Base-by-base conservation (phyloP, 2,329 filamentous ascomycete species). In the Stagonosporopsis vannaccii region DNA sequence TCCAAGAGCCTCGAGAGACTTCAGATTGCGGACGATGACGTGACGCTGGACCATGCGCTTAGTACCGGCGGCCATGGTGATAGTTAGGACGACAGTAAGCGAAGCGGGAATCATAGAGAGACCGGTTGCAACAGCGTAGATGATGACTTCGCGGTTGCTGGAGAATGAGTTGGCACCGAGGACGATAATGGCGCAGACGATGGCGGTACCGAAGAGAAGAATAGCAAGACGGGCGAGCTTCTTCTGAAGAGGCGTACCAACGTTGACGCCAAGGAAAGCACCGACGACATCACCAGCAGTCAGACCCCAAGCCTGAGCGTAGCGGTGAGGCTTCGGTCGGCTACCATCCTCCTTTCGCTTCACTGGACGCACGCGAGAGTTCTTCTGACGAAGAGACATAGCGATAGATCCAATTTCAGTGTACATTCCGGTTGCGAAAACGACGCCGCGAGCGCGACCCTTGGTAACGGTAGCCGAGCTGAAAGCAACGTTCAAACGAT, bases 341-440 rank as follows among this genome's bases (percentile, higher is more conserved):
- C 62, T 65, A 12, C 72, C 72, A 30, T 70, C 61, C 12, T 59
- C 55, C 53, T 72, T 77, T 35, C 77, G 75, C 71, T 80, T 80
- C 42, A 79, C 77, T 3, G 68, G 72, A 40, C 78, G 66, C 44
- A 60, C 62, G 58, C 67, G 68, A 3, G 65, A 69, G 7, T 60
- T 59, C 56, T 82, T 82, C 32, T 84, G 82, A 40, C 86, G 84
- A 23, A 92, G 81, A 52, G 88, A 78, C 48, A 85, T 83, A 19
- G 89, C 89, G 61, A 92, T 91, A 61, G 85, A 85, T 56, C 89
- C 89, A 49, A 92, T 88, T 68, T 91, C 87, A 12, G 90, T 91
- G 54, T 81, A 76, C 86, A 90, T 90, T 39, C 86, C 88, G 5
- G 85, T 89, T 12, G 85, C 82, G 47, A 87, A 84, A 44, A 90